A percentile compares a stretch with the other conserved stretches of the same genome.
Conservation (phyloP, 768 basidiomycete species). For the Psilocybe subaeruginosa region DNA sequence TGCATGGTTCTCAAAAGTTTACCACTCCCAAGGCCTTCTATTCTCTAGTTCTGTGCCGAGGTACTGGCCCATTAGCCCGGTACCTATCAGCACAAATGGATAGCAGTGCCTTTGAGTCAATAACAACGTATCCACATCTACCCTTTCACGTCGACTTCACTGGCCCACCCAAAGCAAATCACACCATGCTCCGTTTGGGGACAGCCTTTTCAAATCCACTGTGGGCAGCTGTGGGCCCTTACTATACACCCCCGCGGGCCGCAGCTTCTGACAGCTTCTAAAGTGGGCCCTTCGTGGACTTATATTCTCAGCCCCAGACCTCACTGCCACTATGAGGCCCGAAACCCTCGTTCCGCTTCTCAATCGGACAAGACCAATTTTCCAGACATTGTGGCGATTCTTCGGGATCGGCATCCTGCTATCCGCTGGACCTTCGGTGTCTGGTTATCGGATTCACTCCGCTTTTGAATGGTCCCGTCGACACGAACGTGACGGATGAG, state of each 20-base stretch:
- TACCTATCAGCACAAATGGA: too few relatives aligned
- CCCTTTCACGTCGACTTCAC: too few relatives aligned
- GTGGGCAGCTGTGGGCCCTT: too few relatives aligned
- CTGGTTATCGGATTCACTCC: constrained; percentile 4
- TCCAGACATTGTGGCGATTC: not conserved
- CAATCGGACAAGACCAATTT: not conserved
- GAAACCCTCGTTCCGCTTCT: constrained; percentile 3
- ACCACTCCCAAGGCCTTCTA: not conserved
- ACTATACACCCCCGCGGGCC: not conserved
- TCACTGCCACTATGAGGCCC: constrained; percentile 6
- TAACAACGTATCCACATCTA: too few relatives aligned
- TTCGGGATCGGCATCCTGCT: constrained; percentile 15
- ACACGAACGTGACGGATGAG: constrained; percentile 14
- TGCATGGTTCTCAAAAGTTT: not conserved
- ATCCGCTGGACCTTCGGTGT: constrained; percentile 11
- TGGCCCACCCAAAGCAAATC: too few relatives aligned
- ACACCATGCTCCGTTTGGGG: too few relatives aligned
- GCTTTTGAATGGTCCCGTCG: not conserved
- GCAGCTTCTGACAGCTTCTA: not conserved
- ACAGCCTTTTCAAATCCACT: too few relatives aligned
- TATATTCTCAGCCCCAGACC: not conserved
- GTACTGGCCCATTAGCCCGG: not conserved
- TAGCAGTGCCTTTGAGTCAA: too few relatives aligned
- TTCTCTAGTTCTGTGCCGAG: constrained; percentile 1
- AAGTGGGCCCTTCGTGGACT: constrained; percentile 1